Base-by-base conservation (phyloP, 106 monocot species). In the Phalaenopsis equestris region DNA sequence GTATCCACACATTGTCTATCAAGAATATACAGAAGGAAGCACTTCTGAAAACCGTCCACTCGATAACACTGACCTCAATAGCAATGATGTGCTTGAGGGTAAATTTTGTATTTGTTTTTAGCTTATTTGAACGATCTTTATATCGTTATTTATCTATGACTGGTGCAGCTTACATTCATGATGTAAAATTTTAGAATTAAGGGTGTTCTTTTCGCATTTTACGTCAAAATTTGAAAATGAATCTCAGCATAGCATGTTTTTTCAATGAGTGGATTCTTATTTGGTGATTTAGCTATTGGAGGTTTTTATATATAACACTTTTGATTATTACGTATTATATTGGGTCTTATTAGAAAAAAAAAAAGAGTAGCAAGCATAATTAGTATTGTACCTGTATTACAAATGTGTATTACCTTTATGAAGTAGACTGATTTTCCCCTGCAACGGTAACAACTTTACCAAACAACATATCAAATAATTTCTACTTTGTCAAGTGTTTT, bases 1-100 rank as follows among this genome's bases (percentile, higher is more conserved):
- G 76, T 96, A 96, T 79, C 93, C 96, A 6, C 96, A 96, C 84
- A 45, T 96, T 80, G 96, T 96, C 41, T 79, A 91, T 73, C 87
- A 96, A 81, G 96, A 96, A 82, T 78, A 79, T n/a, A 84, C 87
- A 18, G 77, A 91, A 80, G 91, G 80, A 64, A 47, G 75, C 1
- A 41, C 75, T 79, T 41, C 39, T 6, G 79, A 80, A 46, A 42
- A 80, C 42, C 81, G 56, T 49, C 45, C 57, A 18, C 72, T 80
- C 16, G 80, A 55, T 70, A 68, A 80, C 24, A 41, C 46, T 21
- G 55, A 56, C 21, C 15, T 84, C 76, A 82, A 37, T 6, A 80
- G 78, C 46, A 73, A 52, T 75, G 93, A 91, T 87, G 43, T 78
- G 41, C 75, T 95, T 78, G 98, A 99, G 91, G 98, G 98, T 90